Base-by-base conservation (phyloP, 805 yeast species). In the Spathaspora arborariae region DNA sequence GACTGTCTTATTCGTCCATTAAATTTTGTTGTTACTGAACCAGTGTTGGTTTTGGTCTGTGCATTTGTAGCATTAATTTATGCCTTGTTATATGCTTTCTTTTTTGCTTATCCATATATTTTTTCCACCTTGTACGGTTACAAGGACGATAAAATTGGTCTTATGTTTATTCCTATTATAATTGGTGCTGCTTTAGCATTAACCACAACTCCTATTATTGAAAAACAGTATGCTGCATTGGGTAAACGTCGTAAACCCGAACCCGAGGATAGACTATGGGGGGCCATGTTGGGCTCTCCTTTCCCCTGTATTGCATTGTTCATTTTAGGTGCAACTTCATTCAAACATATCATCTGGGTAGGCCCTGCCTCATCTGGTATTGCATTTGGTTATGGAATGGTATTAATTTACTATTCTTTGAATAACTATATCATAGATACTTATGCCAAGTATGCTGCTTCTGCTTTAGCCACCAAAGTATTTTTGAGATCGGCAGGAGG, bases 61-160 rank as follows among this genome's bases (percentile, higher is more conserved):
- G 79, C 80, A 56, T 90, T 88, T 65, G 92, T 90, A 50, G 90
- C 95, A 53, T 75, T 90, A 62, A 88, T 90, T 64, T 90, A 90
- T 70, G 84, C 96, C n/a, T 74, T 90, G 62, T 74, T 90, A 44
- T 90, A 90, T 60, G 96, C 96, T 10, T 90, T 90, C 74, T 90
- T 90, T 81, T 90, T 89, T 69, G 97, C 97, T 0, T 90, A 86
- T 68, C 97, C 97, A 4, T 96, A 85, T 45, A 88, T 90, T 44
- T 90, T 90, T 64, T 78, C 75, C 46, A 85, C 82, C 46, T 74
- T 89, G 45, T 87, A 90, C 59, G 88, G 82, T 41, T 89, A 74
- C 66, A 75, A 83, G 54, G 96, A 88, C 64, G 87, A 88, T 56
- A 73, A 75, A 44, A 81, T 86, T 54, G 97, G 97, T 30, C 70